Evolutionary conservation across 345 rosid genomes (phyloP), one percentile per base, ranked within the genome.

Genomic region (Fremontodendron californicum): DNA sequence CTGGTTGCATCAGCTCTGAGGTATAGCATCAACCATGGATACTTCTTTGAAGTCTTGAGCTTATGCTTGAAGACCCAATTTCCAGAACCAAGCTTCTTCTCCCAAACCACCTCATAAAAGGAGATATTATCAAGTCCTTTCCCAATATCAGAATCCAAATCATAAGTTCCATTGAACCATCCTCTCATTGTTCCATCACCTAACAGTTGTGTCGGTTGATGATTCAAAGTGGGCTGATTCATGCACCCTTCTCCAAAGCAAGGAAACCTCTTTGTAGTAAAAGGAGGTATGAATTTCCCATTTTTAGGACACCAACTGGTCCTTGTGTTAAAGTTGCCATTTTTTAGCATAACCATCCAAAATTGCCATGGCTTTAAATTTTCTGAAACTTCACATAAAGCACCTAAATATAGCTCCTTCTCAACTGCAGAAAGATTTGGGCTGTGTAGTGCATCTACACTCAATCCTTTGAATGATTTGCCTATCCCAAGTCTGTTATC

Each of bases 291-390:
- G 65, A 57, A 82, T 45, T 85, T 78, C 31, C 97, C 98, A 74
- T 93, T 88, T 62, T 86, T n/a, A 25, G 95, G n/a, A n/a, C n/a
- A n/a, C n/a, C n/a, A n/a, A n/a, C n/a, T n/a, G n/a, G n/a, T n/a
- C n/a, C n/a, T n/a, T 27, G 92, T 84, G 81, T 92, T 95, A 75
- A 83, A 89, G 82, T 93, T 93, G n/a, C 98, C 98, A 80, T 90
- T 93, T 74, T 93, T 93, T 67, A 93, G 88, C 98, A 93, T 93
- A 75, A 90, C 76, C 93, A 88, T 91, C 96, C 98, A 91, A 78
- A 90, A 93, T 37, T 92, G 92, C 98, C 96, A 90, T 45, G 95
- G 97, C n/a, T n/a, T n/a, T n/a, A n/a, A n/a, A n/a, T n/a, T n/a
- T n/a, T n/a, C n/a, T n/a, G n/a, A n/a, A n/a, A n/a, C n/a, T n/a